These are phyloP conservation scores for Fusarium torreyae DNA, from an alignment of 2,329 filamentous ascomycete species.

Conservation along the genomic window DNA sequence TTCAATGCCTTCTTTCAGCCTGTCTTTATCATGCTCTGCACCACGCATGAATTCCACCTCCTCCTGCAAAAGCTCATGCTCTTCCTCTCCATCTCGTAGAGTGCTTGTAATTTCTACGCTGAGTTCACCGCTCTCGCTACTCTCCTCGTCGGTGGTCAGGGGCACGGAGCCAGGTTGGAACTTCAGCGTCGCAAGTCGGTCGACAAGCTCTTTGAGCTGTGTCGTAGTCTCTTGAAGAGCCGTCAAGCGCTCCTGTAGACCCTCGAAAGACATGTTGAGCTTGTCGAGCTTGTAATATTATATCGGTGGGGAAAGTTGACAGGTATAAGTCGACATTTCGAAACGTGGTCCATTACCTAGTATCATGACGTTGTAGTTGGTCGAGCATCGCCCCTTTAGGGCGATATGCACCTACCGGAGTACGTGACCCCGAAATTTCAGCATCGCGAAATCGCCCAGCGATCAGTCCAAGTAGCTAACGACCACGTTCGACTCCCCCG, in stretches of 20 bases:
- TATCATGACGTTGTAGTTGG: slow-evolving; percentile 47
- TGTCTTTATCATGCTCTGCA: slow-evolving; percentile 71
- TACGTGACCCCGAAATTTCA: slow-evolving; percentile 46
- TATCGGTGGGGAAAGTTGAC: background rate
- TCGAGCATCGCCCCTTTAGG: slow-evolving; percentile 36
- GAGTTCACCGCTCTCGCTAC: slow-evolving; percentile 77
- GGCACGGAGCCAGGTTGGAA: slow-evolving; percentile 73
- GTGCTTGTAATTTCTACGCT: slow-evolving; percentile 84
- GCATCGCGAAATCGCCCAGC: slow-evolving; percentile 22
- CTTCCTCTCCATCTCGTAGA: slow-evolving; percentile 84
- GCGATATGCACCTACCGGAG: slow-evolving; percentile 47
- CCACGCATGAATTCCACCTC: slow-evolving; percentile 79
- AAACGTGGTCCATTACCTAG: slow-evolving; percentile 45
- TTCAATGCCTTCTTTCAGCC: slow-evolving; percentile 76
- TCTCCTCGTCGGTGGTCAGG: slow-evolving; percentile 64
- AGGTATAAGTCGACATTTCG: slow-evolving; percentile 23
- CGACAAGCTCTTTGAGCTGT: slow-evolving; percentile 72
- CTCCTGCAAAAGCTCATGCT: slow-evolving; percentile 84
- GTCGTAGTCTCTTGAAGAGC: slow-evolving; percentile 73
- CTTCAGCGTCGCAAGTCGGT: slow-evolving; percentile 70
- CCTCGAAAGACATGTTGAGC: slow-evolving; percentile 68
- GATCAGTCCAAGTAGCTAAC: slow-evolving; percentile 16
- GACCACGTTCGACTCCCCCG: slow-evolving; percentile 23
- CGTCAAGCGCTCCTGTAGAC: slow-evolving; percentile 72
- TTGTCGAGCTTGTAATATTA: background rate